Base-by-base conservation (phyloP, 768 basidiomycete genomes). In the Trametes cingulata region DNA sequence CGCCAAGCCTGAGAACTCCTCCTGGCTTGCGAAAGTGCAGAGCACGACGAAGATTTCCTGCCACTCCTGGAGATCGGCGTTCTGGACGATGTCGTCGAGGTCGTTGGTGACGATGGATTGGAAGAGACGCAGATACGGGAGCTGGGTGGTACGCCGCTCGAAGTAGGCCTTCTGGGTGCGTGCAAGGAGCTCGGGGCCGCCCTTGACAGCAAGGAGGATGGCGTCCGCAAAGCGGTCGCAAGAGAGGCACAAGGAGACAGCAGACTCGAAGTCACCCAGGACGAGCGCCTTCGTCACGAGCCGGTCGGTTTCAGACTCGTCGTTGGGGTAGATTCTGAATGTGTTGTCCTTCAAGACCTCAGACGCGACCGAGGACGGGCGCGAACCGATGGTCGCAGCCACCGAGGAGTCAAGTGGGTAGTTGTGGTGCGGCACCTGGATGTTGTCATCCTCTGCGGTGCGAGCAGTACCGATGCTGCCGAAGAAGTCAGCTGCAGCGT, bases 91-190 rank as follows among this genome's bases (percentile, higher is more conserved):
- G 71, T 98, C 97, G 19, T 84, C 81, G 8, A 98, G 84, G 69
- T 98, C 97, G 67, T 94, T 86, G 37, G 89, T 90, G 59, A 96
- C 92, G 65, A 99, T 91, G 13, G 89, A 91, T 71, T 98, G 93
- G 84, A 95, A 93, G 12, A 99, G 82, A 39, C 97, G 90, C 22
- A 98, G 84, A 73, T 96, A 98, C 0, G 95, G 92, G 3, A 90
- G 75, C 1, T 83, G 75, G 9, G 84, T 80, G 0, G 92, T 91
- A 52, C 86, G 84, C 29, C 85, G 83, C 68, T 91, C 91, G 68
- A 98, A 98, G 75, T 98, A 98, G 0, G 92, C 88, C 72, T 91
- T 91, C 69, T 98, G 95, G 0, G 95, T 96, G 54, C 85, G 86
- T 37, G 86, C 83, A 36, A 99, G 78, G 17, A 98, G 85, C 29